Base-by-base conservation (phyloP, 352 stramenopile species). In the Phytophthora fragariae region DNA sequence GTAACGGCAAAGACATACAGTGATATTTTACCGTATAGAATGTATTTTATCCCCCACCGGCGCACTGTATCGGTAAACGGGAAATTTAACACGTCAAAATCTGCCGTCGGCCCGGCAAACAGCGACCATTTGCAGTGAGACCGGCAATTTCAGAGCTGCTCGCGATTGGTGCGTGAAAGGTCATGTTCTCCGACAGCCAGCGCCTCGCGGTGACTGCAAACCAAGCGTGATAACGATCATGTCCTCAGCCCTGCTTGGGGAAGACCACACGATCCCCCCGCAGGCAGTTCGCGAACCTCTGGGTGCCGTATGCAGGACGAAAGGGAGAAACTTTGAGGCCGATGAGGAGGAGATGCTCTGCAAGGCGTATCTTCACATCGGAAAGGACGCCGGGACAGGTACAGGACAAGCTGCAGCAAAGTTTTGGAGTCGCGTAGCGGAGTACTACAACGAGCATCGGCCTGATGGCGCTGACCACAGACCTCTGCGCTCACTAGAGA, bases 1-100 rank as follows among this genome's bases (percentile, higher is more conserved):
- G 47, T 50, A 50, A 9, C 17, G 41, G 41, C 41, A 50, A 50
- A 50, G 35, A 41, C 4, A 4, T 41, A 41, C 35, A 41, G 35
- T 41, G 35, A 41, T 12, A 41, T 41, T 41, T 41, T 41, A 12
- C 35, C 35, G 35, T 8, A 12, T 41, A 12, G 11, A 12, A 12
- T 12, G 41, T 50, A 50, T 50, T 50, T 50, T 50, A 50, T 50
- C 41, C 15, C 14, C 17, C 14, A 46, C 3, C 29, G 31, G 53
- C 27, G 5, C 53, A 47, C 31, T 27, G 53, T 59, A 59, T 41
- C 53, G 1, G 21, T 41, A 59, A 59, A 59, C 53, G 53, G 53
- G 53, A 47, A 59, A 46, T 59, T 27, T 21, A 41, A 46, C 44
- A 46, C 29, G 27, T 27, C n/a, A 47, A 39, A 47, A 46, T 59